A percentile compares a stretch with the other conserved stretches of the same genome.
Conservation (phyloP, 2,329 filamentous ascomycete species). For the Fusarium sublunatum region DNA sequence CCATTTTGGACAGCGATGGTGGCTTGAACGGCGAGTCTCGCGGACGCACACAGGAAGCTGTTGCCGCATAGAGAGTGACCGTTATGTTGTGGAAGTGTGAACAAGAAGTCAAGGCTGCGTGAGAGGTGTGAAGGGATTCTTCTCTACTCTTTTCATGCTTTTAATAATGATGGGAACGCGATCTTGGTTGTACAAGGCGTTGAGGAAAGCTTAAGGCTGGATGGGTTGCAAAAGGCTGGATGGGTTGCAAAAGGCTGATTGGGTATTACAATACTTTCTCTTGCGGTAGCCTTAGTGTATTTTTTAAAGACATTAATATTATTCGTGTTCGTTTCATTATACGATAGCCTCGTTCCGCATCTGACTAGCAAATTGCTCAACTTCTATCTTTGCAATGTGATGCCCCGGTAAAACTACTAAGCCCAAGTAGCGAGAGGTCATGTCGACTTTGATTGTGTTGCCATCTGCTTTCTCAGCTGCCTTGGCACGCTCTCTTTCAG, state of each 20-base stretch:
- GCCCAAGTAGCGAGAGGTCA: constrained; percentile 88
- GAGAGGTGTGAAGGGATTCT: not conserved
- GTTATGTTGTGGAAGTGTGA: constrained; percentile 14
- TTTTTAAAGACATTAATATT: constrained; percentile 45
- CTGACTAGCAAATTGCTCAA: constrained; percentile 78
- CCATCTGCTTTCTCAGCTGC: constrained; percentile 51
- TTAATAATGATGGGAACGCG: constrained; percentile 37
- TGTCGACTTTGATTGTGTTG: constrained; percentile 69
- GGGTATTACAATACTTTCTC: constrained; percentile 35
- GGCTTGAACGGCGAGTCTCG: constrained; percentile 67
- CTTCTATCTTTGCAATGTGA: constrained; percentile 87
- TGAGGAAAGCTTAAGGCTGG: constrained; percentile 38
- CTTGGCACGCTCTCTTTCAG: constrained; percentile 58
- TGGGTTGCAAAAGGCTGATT: constrained; percentile 43
- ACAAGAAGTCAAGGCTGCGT: constrained; percentile 1
- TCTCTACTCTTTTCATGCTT: constrained; percentile 13
- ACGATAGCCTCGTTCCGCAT: constrained; percentile 44
- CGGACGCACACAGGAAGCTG: constrained; percentile 65
- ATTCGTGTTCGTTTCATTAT: constrained; percentile 27
- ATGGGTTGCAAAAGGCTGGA: constrained; percentile 41
- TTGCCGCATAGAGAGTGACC: constrained; percentile 55
- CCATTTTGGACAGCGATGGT: constrained; percentile 63
- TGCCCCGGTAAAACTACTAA: constrained; percentile 89
- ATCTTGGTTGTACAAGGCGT: constrained; percentile 46
- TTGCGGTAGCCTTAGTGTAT: constrained; percentile 44